Evolutionary conservation across 2,329 filamentous ascomycete species (phyloP).

Genomic region (Aureobasidium musti): DNA sequence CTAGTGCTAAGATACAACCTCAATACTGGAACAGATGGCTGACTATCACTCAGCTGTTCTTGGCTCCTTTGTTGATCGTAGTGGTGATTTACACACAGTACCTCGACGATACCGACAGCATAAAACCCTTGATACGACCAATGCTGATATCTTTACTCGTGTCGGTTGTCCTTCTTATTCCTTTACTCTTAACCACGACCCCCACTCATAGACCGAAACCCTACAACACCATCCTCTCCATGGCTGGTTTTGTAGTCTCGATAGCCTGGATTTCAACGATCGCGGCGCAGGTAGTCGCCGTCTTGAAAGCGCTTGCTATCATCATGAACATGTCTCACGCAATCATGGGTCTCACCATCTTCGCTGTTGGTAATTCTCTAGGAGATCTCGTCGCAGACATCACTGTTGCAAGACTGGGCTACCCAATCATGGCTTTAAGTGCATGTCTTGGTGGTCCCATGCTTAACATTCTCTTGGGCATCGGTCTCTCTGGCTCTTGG

Average conservation of each 20-base stretch:
- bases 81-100: slow-evolving; percentile 59
- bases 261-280: slow-evolving; percentile 97
- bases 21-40: slow-evolving; percentile 90
- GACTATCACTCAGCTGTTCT: slow-evolving; percentile 79
- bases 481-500: slow-evolving; percentile 86
- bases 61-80: slow-evolving; percentile 79
- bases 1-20: slow-evolving; percentile 32
- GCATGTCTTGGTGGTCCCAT: slow-evolving; percentile 98
- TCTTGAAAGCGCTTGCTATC: slow-evolving; percentile 89
- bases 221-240: slow-evolving; percentile 72
- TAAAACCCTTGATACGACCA: slow-evolving; percentile 35
- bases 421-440: slow-evolving; percentile 91
- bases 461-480: slow-evolving; percentile 93
- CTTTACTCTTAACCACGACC: slow-evolving; percentile 69
- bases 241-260: slow-evolving; percentile 85
- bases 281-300: slow-evolving; percentile 91
- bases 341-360: slow-evolving; percentile 90
- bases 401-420: slow-evolving; percentile 88
- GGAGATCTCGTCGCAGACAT: slow-evolving; percentile 94
- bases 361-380: slow-evolving; percentile 92
- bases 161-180: slow-evolving; percentile 66
- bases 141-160: slow-evolving; percentile 47
- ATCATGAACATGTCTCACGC: slow-evolving; percentile 93
- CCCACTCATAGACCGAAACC: slow-evolving; percentile 63
- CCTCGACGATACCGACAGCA: slow-evolving; percentile 16